Base-by-base conservation (phyloP, 768 basidiomycete genomes). In the Mycena chlorophos region DNA sequence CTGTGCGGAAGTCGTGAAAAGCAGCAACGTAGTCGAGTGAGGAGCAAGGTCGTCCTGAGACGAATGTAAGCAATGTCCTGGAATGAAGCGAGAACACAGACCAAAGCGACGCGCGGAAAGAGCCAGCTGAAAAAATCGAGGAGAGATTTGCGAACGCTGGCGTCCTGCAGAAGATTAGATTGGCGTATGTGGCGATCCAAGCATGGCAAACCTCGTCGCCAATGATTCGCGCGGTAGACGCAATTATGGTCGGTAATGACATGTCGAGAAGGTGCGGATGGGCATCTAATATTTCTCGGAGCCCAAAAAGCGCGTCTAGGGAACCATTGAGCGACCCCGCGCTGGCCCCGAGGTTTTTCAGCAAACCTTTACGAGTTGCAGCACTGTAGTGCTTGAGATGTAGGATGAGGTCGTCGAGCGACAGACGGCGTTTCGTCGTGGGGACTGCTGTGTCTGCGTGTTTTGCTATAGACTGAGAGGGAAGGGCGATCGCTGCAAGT, bases 1-100 rank as follows among this genome's bases (percentile, higher is more conserved):
- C 68, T 95, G 88, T 0, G 93, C 92, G 10, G 94, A 96, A 5
- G 91, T 87, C 0, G 86, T 85, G 68, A 94, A 96, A 16, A 98
- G 82, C 22, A 98, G 76, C 4, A 98, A 75, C 0, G 86, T 65
- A 1, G 90, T 75, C 0, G 88, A 77, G 65, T 97, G 91, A 4
- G 95, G 94, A 1, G 74, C 56, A 1, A 98, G 70, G 49, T 84
- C 78, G 37, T 86, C 78, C 93, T 95, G 62, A 37, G 39, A 27
- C 50, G 49, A 30, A 34, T 54, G 46, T 42, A 40, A 45, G 29
- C 28, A 5, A 20, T 50, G 10, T 26, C 25, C 50, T 34, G 29
- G 23, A 49, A 39, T 31, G 31, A 23, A 16, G 30, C 54, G 27
- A 25, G 12, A 52, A 26, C 19, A 52, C 77, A 54, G 68, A 88